Evolutionary conservation across 768 basidiomycete species (phyloP), one percentile per base, ranked within the genome.

Genomic region (Kwoniella sp.): DNA sequence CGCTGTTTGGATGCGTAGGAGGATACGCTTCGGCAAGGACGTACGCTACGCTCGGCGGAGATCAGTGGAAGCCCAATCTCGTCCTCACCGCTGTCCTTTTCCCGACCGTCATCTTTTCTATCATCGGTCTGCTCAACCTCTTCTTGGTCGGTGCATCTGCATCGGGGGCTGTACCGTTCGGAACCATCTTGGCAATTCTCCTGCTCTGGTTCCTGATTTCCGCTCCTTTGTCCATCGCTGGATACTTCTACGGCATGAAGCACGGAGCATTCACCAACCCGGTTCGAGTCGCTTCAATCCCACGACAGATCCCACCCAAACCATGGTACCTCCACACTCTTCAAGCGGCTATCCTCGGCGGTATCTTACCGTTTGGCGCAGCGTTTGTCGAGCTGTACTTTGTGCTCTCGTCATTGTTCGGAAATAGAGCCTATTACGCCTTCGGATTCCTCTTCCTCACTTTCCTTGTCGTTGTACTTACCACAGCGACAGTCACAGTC

Each of bases 341-440:
- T 88, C 85, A 86, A 36, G 84, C 92, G 1, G 86, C 87, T 0
- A 73, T 94, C 22, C 85, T 97, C n/a, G 88, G 90, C 56, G 95
- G 95, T 19, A 88, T 96, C 67, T 84, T 97, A 25, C 94, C 93
- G 0, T 97, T 95, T 70, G 92, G 92, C 56, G 94, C 95, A 51
- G 92, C 91, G 2, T 97, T 96, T 72, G 90, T 97, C 65, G 95
- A 97, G 79, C 82, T 96, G 12, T 96, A 92, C 80, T 96, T 93
- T 76, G 87, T 95, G 48, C 83, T 97, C 63, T 91, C 92, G 13
- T 90, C 88, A 72, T 83, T 97, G 26, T 98, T 96, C 72, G 93
- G 93, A 24, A 72, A 79, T 64, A 64, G 76, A n/a, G 77, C 77
- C 89, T 75, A 77, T 59, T 97, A 96, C 78, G 95, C 95, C 12